Conservation (phyloP, 192 early-diverging fungal species). For the Coemansia reversa region DNA sequence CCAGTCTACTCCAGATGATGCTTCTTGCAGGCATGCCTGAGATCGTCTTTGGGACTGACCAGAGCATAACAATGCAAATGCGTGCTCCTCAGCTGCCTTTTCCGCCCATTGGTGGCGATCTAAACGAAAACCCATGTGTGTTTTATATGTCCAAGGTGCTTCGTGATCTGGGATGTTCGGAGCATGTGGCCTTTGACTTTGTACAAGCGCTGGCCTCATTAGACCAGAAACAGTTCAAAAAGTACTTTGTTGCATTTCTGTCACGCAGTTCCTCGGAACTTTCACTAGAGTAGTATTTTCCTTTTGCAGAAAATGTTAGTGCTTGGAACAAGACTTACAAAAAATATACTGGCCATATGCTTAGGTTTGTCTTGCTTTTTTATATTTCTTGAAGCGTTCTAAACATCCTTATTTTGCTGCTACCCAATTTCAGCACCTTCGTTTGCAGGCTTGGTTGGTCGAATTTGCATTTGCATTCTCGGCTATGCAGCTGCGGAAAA, state of each 20-base stretch:
- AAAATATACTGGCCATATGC: no score
- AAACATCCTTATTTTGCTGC: no score
- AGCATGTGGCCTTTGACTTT: slow-evolving; percentile 66
- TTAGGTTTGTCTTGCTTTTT: no score
- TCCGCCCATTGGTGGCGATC: slow-evolving; percentile 36
- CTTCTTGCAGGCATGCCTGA: slow-evolving; percentile 36
- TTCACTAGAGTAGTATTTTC: slow-evolving; percentile 1
- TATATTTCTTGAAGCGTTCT: no score
- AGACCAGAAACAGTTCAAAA: slow-evolving; percentile 66
- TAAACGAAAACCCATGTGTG: slow-evolving; percentile 45
- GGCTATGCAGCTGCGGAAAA: background rate
- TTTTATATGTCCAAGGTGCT: slow-evolving; percentile 40
- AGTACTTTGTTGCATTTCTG: slow-evolving; percentile 60
- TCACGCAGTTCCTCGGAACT: slow-evolving; percentile 8
- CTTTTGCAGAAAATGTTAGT: slow-evolving; percentile 6
- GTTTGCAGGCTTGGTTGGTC: background rate
- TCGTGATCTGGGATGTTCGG: slow-evolving; percentile 58
- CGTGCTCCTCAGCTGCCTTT: slow-evolving; percentile 29
- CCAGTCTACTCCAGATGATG: slow-evolving; percentile 54
- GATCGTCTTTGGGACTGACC: slow-evolving; percentile 23
- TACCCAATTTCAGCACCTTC: background rate
- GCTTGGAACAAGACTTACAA: background rate
- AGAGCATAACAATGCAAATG: slow-evolving; percentile 21
- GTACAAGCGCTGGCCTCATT: slow-evolving; percentile 69
- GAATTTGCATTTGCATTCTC: background rate